Base-by-base conservation (phyloP, 2,329 filamentous ascomycete species). In the Pseudogymnoascus sp. region DNA sequence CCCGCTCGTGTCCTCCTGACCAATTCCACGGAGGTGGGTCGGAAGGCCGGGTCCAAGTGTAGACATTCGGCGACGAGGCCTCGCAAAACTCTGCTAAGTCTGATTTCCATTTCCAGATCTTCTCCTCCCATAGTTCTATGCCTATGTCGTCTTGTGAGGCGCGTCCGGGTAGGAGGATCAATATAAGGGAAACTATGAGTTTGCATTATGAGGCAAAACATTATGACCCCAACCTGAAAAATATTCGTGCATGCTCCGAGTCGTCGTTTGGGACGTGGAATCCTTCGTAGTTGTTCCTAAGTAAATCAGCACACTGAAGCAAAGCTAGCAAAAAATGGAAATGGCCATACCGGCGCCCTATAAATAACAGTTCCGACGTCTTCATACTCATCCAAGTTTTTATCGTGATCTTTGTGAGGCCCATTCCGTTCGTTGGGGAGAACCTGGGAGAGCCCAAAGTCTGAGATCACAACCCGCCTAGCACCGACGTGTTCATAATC, bases 61-160 rank as follows among this genome's bases (percentile, higher is more conserved):
- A 53, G 46, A 31, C 46, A 53, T 31, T 53, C 46, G 46, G 46
- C 46, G 46, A 18, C 18, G 23, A 53, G 46, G 46, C 46, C 46
- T n/a, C 46, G 46, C 23, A 53, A 14, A 8, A 8, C 5, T 28
- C 3, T 8, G 43, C 43, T 49, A 8, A 8, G 7, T 7, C 25
- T 7, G 14, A 3, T 9, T 5, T 14, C 14, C 21, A 4, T 1
- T n/a, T 49, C 43, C 3, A 49, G 43, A n/a, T 28, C 16, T 25
- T 9, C 6, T 6, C 21, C 43, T 28, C 23, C 43, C 14, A n/a
- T 28, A 5, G 43, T 28, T 3, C 6, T 2, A 12, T 25, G 14
- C 23, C 1, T 1, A 28, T 16, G n/a, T 25, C 3, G 9, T 5
- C 42, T 21, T 8, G 43, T 49, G 23, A 49, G 43, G 6, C 1